Evolutionary conservation across 2,329 filamentous ascomycete species (phyloP), one percentile per base, ranked within the genome.

Genomic region (Septoria petroselini): DNA sequence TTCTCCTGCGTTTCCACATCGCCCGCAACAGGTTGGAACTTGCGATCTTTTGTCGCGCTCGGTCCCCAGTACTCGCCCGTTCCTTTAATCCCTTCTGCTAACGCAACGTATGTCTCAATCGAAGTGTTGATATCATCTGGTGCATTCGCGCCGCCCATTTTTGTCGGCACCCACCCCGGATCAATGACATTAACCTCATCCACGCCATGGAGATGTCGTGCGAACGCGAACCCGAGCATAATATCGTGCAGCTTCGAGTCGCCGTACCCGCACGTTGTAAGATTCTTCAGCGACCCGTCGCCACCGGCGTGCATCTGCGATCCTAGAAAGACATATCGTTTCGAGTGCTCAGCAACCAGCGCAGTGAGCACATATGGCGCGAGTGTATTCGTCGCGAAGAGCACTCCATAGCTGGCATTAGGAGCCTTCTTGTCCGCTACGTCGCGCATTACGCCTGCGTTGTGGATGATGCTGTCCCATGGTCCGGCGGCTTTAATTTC

Each of bases 161-260:
- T 50, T 25, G 48, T 50, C n/a, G 48, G 48, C 8, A 50, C 48
- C 48, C 48, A 50, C 5, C 48, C 48, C 5, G 48, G 48, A 35
- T 50, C 48, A 27, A 50, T 19, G 1, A 25, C 48, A 25, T 50
- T 50, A n/a, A 41, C 37, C 48, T 50, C 48, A 6, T 45, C 41
- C 7, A 50, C 48, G 8, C 48, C 48, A 7, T 39, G 25, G 8
- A 50, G 11, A 7, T 30, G 41, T 4, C 41, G 33, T 14, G 48
- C 48, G 19, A 50, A 50, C 5, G 33, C 48, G 33, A 34, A 45
- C 1, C 40, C 41, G 21, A 50, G 29, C 48, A 50, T 38, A 17
- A 50, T 50, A 34, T 50, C 42, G 31, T 50, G 48, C 11, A 50
- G 21, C 23, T 50, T 50, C 15, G 33, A 39, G 19, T 50, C 48